Conservation (phyloP, 805 yeast species). For the Candida ponderosae region DNA sequence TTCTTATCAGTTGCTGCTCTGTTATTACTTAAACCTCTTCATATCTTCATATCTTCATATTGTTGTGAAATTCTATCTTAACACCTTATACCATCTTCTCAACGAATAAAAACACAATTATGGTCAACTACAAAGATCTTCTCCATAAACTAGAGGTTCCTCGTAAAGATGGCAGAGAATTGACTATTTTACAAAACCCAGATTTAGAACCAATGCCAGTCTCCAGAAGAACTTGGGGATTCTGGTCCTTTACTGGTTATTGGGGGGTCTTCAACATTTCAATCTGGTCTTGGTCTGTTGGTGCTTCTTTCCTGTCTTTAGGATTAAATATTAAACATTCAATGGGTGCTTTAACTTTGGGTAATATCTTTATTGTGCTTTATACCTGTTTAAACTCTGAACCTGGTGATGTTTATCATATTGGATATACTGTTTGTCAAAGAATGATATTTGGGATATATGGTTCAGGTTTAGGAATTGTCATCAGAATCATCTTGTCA, state of each 20-base stretch:
- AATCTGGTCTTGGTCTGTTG: conserved; percentile 26
- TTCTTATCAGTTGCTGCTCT: too few relatives aligned
- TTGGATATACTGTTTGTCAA: conserved; percentile 33
- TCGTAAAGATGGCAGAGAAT: background rate
- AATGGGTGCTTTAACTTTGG: conserved; percentile 31
- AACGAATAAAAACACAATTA: too few relatives aligned
- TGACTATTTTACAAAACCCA: conserved; percentile 11
- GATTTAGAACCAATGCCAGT: conserved; percentile 33
- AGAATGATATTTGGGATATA: conserved; percentile 33
- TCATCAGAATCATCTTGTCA: conserved; percentile 29
- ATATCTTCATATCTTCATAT: too few relatives aligned
- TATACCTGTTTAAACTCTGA: conserved; percentile 29
- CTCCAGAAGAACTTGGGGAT: conserved; percentile 31
- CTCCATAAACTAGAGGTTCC: background rate
- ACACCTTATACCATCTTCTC: too few relatives aligned
- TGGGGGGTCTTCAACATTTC: conserved; percentile 26
- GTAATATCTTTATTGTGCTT: conserved; percentile 25
- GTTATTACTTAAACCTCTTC: too few relatives aligned
- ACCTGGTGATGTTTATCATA: conserved; percentile 32
- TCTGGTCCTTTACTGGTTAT: conserved; percentile 25
- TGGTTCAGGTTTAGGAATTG: conserved; percentile 30
- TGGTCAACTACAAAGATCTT: too few relatives aligned
- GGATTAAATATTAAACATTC: conserved; percentile 31
- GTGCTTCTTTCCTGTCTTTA: conserved; percentile 27
- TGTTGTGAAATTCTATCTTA: too few relatives aligned